These are phyloP conservation scores for Novymonas esmeraldas DNA, from an alignment of 208 protist species.

Conservation along the genomic window DNA sequence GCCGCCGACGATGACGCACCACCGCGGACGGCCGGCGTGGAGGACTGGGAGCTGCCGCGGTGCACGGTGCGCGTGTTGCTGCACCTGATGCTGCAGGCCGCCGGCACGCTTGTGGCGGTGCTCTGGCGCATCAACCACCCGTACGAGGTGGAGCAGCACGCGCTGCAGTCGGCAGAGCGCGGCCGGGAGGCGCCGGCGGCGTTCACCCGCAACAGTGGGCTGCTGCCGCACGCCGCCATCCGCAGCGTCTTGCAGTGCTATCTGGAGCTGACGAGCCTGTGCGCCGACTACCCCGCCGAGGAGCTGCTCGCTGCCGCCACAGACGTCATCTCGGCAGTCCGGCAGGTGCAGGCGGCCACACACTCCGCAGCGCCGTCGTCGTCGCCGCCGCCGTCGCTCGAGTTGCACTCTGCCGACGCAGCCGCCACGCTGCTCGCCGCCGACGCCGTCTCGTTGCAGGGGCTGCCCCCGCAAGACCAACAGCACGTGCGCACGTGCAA, in stretches of 20 bases:
- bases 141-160: slow-evolving; percentile 62
- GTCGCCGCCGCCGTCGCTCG: not conserved
- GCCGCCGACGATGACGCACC: slow-evolving; percentile 1
- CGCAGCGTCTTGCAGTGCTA: slow-evolving; percentile 84
- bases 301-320: slow-evolving; percentile 46
- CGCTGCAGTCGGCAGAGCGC: slow-evolving; percentile 30
- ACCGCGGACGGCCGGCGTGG: slow-evolving; percentile 12
- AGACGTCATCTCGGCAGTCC: slow-evolving; percentile 59
- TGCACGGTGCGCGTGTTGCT: slow-evolving; percentile 44
- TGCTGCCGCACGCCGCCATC: slow-evolving; percentile 77
- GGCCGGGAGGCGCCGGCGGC: slow-evolving; percentile 37
- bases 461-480: slow-evolving; percentile 78
- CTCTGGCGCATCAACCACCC: slow-evolving; percentile 81
- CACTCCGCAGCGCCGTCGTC: slow-evolving; percentile 12
- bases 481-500: slow-evolving; percentile 84
- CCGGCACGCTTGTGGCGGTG: slow-evolving; percentile 59
- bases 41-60: slow-evolving; percentile 37
- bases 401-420: not conserved
- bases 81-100: slow-evolving; percentile 52
- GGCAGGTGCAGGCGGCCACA: slow-evolving; percentile 45
- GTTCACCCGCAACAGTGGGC: slow-evolving; percentile 36
- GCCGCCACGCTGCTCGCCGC: slow-evolving; percentile 19
- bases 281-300: slow-evolving; percentile 25
- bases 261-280: slow-evolving; percentile 57
- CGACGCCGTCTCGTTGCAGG: slow-evolving; percentile 41